phyloP scores from a whole-genome alignment of 345 rosid genomes.

The Linum trigynum region DNA sequence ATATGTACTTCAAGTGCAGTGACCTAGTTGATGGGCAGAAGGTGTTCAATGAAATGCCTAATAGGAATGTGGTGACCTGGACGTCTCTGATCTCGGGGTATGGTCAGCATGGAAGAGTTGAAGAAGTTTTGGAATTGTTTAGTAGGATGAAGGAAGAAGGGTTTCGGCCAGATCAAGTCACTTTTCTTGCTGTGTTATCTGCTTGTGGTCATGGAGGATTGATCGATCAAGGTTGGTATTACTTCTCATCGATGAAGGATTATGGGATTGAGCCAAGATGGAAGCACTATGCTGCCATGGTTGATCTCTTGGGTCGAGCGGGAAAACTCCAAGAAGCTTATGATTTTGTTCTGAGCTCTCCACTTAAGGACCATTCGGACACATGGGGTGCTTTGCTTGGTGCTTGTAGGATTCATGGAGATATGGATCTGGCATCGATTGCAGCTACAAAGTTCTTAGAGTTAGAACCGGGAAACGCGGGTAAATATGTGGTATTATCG shows the following conservation, averaged over 20 bases:
- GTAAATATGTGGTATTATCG: constrained; percentile 56
- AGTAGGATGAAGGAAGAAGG: constrained; percentile 48
- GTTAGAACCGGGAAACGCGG: constrained; percentile 52
- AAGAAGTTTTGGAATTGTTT: constrained; percentile 55
- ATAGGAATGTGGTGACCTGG: constrained; percentile 55
- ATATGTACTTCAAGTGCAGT: constrained; percentile 77
- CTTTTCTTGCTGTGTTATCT: constrained; percentile 57
- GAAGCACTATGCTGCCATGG: constrained; percentile 62
- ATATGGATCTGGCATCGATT: constrained; percentile 39
- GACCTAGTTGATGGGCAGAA: constrained; percentile 36
- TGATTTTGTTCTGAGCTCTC: constrained; percentile 45
- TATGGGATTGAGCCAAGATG: constrained; percentile 51
- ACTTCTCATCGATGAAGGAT: constrained; percentile 46
- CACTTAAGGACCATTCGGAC: constrained; percentile 44
- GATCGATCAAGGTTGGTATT: constrained; percentile 42
- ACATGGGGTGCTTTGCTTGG: constrained; percentile 70
- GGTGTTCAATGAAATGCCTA: constrained; percentile 31
- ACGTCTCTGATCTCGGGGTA: constrained; percentile 63
- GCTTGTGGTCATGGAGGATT: constrained; percentile 74
- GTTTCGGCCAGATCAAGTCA: constrained; percentile 49
- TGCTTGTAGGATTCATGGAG: constrained; percentile 56
- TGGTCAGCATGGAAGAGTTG: constrained; percentile 54
- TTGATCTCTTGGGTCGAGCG: constrained; percentile 59
- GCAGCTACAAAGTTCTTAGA: constrained; percentile 47
- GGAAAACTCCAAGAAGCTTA: constrained; percentile 61